These are phyloP conservation scores for Suhomyces wounanorum DNA, from an alignment of 1,139 yeast species.

Conservation along the genomic window DNA sequence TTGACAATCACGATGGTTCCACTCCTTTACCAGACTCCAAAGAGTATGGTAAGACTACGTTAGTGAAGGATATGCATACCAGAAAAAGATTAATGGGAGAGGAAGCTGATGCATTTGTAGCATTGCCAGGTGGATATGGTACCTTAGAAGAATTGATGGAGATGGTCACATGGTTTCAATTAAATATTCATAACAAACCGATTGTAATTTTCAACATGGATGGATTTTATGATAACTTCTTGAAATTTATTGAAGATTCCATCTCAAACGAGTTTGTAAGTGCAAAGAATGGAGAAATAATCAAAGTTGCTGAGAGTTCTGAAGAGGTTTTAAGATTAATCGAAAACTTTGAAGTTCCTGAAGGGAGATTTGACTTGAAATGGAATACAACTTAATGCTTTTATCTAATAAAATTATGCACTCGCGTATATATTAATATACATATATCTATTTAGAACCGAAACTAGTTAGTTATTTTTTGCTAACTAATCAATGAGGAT, in stretches of 20 bases:
- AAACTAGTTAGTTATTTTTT: background rate
- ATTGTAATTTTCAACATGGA: constrained; percentile 74
- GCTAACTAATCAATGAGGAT: constrained; percentile 18
- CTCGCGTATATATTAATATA: background rate
- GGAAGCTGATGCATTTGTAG: constrained; percentile 84
- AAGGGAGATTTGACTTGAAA: constrained; percentile 70
- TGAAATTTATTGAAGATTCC: constrained; percentile 58
- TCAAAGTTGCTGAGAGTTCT: constrained; percentile 67
- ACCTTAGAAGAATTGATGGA: constrained; percentile 90
- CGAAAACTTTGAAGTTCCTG: constrained; percentile 64
- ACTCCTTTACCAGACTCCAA: constrained; percentile 65
- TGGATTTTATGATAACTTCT: constrained; percentile 76
- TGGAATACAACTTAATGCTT: constrained; percentile 46
- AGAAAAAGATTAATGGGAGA: constrained; percentile 85
- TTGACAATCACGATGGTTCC: constrained; percentile 56
- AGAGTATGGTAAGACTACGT: constrained; percentile 73
- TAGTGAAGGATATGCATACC: constrained; percentile 89
- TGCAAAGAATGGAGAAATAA: constrained; percentile 63
- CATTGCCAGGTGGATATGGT: constrained; percentile 92
- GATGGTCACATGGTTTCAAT: constrained; percentile 87
- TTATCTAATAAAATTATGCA: background rate
- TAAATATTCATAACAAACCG: constrained; percentile 83
- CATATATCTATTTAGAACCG: constrained; percentile 1
- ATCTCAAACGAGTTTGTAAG: constrained; percentile 69
- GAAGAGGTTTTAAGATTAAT: constrained; percentile 67